A percentile compares a stretch with the other conserved stretches of the same genome.
phyloP scores from a whole-genome alignment of 129 eudicot genomes.

The Erigeron canadensis region DNA sequence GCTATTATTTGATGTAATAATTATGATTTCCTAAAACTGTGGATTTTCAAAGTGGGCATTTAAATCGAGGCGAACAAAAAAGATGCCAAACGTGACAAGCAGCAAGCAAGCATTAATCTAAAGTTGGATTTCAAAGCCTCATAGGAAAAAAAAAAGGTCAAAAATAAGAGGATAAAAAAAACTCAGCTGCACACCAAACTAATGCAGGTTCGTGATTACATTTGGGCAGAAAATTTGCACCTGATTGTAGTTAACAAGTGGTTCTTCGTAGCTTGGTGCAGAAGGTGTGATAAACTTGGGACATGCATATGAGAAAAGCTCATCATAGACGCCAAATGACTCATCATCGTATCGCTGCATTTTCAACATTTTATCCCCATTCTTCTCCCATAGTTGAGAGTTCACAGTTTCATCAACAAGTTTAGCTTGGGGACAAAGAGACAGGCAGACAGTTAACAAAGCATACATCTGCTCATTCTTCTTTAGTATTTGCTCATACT shows the following conservation, averaged over 20 bases:
- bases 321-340: constrained; percentile 77
- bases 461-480: constrained; percentile 99
- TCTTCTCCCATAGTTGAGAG: constrained; percentile 81
- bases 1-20: too few relatives aligned
- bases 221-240: constrained; percentile 29
- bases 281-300: constrained; percentile 99
- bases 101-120: constrained; percentile 7
- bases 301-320: constrained; percentile 96
- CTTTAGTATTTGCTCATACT: constrained; percentile 92
- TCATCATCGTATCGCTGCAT: constrained; percentile 92
- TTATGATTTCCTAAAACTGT: too few relatives aligned
- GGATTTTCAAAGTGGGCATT: too few relatives aligned
- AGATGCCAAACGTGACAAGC: neutral
- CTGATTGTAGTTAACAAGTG: constrained; percentile 96
- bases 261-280: constrained; percentile 88
- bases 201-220: neutral
- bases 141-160: too few relatives aligned
- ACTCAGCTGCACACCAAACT: neutral
- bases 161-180: neutral
- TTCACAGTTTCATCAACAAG: constrained; percentile 90
- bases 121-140: neutral
- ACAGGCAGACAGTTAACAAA: constrained; percentile 72
- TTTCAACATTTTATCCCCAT: constrained; percentile 90
- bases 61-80: neutral
- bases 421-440: constrained; percentile 90